These are phyloP conservation scores for Castanea mollissima DNA, from an alignment of 306 rosid genomes.

Conservation along the genomic window DNA sequence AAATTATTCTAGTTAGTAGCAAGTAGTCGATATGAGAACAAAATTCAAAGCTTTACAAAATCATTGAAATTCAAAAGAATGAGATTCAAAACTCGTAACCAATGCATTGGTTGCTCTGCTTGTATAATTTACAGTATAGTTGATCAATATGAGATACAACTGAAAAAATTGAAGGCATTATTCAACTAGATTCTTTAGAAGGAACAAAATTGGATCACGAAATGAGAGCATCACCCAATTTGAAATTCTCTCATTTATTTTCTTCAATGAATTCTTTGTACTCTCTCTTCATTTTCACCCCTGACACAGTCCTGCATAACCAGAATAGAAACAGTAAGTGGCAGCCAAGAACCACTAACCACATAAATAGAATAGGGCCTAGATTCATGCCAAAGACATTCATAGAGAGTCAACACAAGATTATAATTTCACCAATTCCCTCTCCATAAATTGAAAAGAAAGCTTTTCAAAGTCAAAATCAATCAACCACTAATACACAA, in stretches of 20 bases:
- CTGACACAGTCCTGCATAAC: too few species aligned
- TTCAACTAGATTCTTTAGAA: conserved; percentile 11
- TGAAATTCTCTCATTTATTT: conserved; percentile 44
- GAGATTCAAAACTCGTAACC: too few species aligned
- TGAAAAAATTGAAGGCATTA: conserved; percentile 18
- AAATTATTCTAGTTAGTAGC: too few species aligned
- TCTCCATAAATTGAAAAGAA: neutral
- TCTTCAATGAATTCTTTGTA: too few species aligned
- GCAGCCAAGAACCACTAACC: conserved; percentile 9
- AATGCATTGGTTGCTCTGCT: conserved; percentile 17
- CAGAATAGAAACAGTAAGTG: neutral
- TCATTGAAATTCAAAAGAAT: too few species aligned
- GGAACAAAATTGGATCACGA: conserved; percentile 2
- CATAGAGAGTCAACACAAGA: neutral
- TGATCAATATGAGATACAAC: conserved; percentile 11
- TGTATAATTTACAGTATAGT: conserved; percentile 25
- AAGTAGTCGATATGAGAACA: too few species aligned
- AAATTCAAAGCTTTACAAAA: too few species aligned
- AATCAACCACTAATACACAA: neutral
- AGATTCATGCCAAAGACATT: neutral
- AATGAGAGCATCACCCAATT: neutral
- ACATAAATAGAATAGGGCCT: neutral
- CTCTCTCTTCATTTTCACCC: too few species aligned
- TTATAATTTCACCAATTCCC: neutral
- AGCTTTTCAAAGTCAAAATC: neutral